Evolutionary conservation across 768 basidiomycete genomes (phyloP).

Genomic region (Leccinum uliginosum): DNA sequence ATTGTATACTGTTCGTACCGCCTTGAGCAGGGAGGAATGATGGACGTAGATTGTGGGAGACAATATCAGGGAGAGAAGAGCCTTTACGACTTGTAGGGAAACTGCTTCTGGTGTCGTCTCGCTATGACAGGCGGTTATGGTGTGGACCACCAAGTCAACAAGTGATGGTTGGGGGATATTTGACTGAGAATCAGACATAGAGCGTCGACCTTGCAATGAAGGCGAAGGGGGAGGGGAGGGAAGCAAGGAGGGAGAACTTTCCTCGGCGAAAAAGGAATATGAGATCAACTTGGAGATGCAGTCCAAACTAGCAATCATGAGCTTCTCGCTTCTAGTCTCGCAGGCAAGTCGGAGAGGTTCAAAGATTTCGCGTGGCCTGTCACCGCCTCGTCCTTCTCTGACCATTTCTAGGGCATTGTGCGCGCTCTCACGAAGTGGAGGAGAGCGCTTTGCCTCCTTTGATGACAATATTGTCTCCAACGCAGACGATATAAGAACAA

Average conservation of each 20-base stretch:
- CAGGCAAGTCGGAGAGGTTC: conserved; percentile 96
- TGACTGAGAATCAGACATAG: conserved; percentile 44
- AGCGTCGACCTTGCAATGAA: conserved; percentile 37
- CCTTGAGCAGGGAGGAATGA: conserved; percentile 93
- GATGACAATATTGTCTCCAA: conserved; percentile 83
- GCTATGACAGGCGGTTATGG: conserved; percentile 87
- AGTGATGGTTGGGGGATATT: conserved; percentile 63
- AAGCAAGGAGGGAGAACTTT: conserved; percentile 39
- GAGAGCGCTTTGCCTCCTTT: conserved; percentile 81
- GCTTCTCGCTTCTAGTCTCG: conserved; percentile 88
- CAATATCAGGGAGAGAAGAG: conserved; percentile 82
- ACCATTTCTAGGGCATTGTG: conserved; percentile 81
- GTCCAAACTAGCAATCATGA: conserved; percentile 95
- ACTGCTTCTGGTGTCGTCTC: conserved; percentile 87
- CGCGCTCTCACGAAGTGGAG: conserved; percentile 77
- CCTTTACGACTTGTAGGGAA: conserved; percentile 95
- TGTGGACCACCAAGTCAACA: conserved; percentile 91
- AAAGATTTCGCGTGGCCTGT: conserved; percentile 82
- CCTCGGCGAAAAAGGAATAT: conserved; percentile 92
- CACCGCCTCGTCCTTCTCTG: conserved; percentile 67
- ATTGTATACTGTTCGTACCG: conserved; percentile 97
- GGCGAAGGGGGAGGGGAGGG: conserved; percentile 81
- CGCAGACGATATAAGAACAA: conserved; percentile 78
- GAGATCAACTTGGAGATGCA: conserved; percentile 97
- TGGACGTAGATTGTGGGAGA: conserved; percentile 87